Evolutionary conservation across 176 grass and related monocot genomes (phyloP), one percentile per base, ranked within the genome.

Genomic region (Echinochloa phyllopogon): DNA sequence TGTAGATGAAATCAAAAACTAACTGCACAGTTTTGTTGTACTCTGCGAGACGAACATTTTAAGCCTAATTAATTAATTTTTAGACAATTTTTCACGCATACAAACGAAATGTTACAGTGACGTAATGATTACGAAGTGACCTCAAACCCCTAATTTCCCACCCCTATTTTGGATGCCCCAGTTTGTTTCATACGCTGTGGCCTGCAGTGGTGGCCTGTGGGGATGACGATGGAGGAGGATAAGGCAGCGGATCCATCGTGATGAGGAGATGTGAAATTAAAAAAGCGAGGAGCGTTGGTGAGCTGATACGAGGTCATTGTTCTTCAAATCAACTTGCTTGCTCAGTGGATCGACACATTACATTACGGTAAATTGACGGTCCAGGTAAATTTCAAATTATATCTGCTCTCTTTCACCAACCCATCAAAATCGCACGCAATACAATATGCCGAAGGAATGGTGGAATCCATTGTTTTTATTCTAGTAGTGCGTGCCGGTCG

Each of bases 361-460:
- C 57, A 78, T 10, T 43, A 5, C 29, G 18, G 41, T 50, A 33
- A 5, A 20, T 13, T 75, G n/a, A 8, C 58, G 71, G 55, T 51
- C 12, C 0, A 3, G 53, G 4, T 15, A 33, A 40, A 65, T 74
- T 72, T 40, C 0, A 80, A 77, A 45, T 4, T 17, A 29, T 44
- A 76, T 85, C 72, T 55, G 36, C 15, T 25, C 43, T 39, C 36
- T 62, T 72, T 25, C 72, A 85, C 82, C 82, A 75, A 80, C 39
- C 86, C 44, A 71, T 72, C 78, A 29, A 20, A 14, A 52, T 81
- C 64, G 64, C 72, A 52, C 72, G 44, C 61, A 25, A 44, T 8
- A 25, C 72, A 33, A 86, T 27, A 25, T 37, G 68, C 41, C 55
- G 24, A 70, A 73, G 65, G 43, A 57, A 64, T 38, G 63, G 38